Percentiles rank a stretch among this genome's conserved stretches.
Conservation (phyloP, 352 stramenopile genomes). For the Phytophthora kernoviae region DNA sequence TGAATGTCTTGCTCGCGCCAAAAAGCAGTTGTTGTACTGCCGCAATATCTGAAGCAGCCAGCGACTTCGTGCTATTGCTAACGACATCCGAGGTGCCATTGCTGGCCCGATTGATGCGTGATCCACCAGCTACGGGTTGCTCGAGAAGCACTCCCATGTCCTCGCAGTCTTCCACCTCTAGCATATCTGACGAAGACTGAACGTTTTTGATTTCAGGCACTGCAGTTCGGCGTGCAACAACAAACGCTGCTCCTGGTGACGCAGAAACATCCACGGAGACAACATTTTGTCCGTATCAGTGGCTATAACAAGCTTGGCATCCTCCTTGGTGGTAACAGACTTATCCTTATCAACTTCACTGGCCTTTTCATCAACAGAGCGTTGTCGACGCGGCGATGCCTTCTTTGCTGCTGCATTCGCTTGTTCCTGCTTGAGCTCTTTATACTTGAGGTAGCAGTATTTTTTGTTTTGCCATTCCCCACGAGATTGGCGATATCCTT, state of each 20-base stretch:
- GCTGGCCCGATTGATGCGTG: conserved; percentile 1
- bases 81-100: neutral
- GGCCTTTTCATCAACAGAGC: conserved; percentile 9
- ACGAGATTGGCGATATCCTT: conserved; percentile 67
- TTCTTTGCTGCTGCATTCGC: conserved; percentile 37
- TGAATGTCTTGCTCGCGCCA: conserved; percentile 53
- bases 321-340: neutral
- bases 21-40: conserved; percentile 69
- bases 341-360: conserved; percentile 5
- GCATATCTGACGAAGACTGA: conserved; percentile 12
- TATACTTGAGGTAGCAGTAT: conserved; percentile 89
- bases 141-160: conserved; percentile 38
- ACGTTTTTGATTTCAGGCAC: neutral
- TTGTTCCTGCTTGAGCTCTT: conserved; percentile 76
- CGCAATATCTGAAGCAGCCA: conserved; percentile 47
- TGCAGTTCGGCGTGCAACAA: conserved; percentile 13
- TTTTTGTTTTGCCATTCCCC: conserved; percentile 70
- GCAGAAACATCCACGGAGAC: conserved; percentile 4
- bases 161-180: conserved; percentile 63
- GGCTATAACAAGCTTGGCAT: neutral
- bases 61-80: conserved; percentile 13
- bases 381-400: conserved; percentile 25
- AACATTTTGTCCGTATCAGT: neutral
- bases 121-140: conserved; percentile 8
- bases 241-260: conserved; percentile 12